Evolutionary conservation across 768 basidiomycete species (phyloP).

Genomic region (Tricholoma bakamatsutake): DNA sequence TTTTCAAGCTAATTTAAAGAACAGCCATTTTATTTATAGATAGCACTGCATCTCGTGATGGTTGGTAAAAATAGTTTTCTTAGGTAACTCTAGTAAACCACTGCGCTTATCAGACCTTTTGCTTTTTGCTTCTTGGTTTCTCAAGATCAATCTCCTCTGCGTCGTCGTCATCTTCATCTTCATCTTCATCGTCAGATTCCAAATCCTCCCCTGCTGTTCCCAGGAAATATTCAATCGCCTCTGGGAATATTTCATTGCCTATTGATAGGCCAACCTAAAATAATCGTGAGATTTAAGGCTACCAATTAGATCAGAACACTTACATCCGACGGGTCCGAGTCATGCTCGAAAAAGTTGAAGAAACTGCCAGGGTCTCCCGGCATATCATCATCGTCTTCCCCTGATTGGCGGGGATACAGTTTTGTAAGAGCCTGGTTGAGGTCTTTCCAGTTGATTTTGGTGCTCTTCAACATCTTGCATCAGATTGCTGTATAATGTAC

Average conservation of each 20-base stretch:
- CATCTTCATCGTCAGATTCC: constrained; percentile 62
- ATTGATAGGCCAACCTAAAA: constrained; percentile 64
- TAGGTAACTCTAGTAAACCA: background rate
- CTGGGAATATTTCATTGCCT: constrained; percentile 73
- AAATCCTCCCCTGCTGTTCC: constrained; percentile 57
- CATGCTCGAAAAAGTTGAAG: constrained; percentile 81
- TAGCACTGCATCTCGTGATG: no score
- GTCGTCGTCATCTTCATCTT: constrained; percentile 71
- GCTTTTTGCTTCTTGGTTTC: constrained; percentile 74
- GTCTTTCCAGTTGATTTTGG: constrained; percentile 79
- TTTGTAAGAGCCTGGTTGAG: constrained; percentile 72
- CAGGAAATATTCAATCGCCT: constrained; percentile 78
- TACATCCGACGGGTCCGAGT: constrained; percentile 63
- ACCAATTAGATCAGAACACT: constrained; percentile 19
- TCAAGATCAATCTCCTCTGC: constrained; percentile 87
- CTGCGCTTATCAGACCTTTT: constrained; percentile 45
- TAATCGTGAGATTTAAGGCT: background rate
- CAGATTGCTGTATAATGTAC: constrained; percentile 4
- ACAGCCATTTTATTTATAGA: no score
- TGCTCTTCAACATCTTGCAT: constrained; percentile 34
- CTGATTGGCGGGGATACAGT: constrained; percentile 61
- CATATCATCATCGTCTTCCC: constrained; percentile 56
- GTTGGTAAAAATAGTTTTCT: no score
- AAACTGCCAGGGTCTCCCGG: constrained; percentile 69
- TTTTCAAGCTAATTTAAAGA: no score